Evolutionary conservation across 2,329 filamentous ascomycete species (phyloP).

Genomic region (Fusarium sp.): DNA sequence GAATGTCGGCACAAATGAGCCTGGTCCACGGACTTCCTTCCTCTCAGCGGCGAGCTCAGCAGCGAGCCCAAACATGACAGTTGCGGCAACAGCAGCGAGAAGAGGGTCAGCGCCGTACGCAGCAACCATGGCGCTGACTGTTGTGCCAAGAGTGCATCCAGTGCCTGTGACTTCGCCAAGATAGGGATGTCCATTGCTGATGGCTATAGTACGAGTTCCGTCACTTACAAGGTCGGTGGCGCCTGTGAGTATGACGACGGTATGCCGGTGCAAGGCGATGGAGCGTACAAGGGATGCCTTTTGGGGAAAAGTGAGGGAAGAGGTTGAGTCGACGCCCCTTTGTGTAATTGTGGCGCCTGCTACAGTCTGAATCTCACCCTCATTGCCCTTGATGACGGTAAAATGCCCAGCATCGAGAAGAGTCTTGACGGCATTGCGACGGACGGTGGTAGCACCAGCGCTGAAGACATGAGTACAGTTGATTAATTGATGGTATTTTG

Average conservation of each 20-base stretch:
- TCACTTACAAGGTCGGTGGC: slow-evolving; percentile 80
- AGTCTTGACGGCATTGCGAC: slow-evolving; percentile 74
- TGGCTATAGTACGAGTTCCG: slow-evolving; percentile 70
- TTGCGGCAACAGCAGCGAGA: slow-evolving; percentile 74
- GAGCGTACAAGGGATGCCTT: slow-evolving; percentile 70
- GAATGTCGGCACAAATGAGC: slow-evolving; percentile 86
- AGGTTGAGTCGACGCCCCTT: slow-evolving; percentile 84
- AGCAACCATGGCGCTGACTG: slow-evolving; percentile 78
- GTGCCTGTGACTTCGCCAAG: slow-evolving; percentile 79
- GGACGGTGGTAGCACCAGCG: slow-evolving; percentile 80
- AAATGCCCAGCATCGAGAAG: slow-evolving; percentile 81
- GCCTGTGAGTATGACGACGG: slow-evolving; percentile 87
- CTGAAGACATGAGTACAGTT: slow-evolving; percentile 44
- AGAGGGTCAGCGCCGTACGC: slow-evolving; percentile 71
- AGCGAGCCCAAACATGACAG: slow-evolving; percentile 79
- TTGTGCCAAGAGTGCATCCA: slow-evolving; percentile 86
- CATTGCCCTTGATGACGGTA: slow-evolving; percentile 93
- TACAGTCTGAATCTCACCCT: slow-evolving; percentile 83
- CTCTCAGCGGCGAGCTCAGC: slow-evolving; percentile 75
- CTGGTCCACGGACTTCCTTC: slow-evolving; percentile 76
- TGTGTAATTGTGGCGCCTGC: slow-evolving; percentile 67
- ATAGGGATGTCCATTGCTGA: slow-evolving; percentile 80
- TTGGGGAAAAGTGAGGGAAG: slow-evolving; percentile 59
- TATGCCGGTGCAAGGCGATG: slow-evolving; percentile 69
- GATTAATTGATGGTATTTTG: neutral